Conservation (phyloP, 176 grass and related monocot species). For the Triticum urartu region DNA sequence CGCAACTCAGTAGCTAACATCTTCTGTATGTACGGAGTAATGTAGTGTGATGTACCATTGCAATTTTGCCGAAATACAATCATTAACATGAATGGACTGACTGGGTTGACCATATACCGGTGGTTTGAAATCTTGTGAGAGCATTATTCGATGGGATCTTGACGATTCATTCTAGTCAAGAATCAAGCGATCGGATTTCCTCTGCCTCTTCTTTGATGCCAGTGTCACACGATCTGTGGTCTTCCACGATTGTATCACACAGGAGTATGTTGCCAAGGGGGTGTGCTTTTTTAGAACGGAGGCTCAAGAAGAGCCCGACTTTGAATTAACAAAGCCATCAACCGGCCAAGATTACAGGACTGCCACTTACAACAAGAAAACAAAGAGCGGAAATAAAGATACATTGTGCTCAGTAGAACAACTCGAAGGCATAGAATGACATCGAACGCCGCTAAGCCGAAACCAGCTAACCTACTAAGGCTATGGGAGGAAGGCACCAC, state of each 20-base stretch:
- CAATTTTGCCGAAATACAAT: slow-evolving; percentile 15
- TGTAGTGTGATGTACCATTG: background rate
- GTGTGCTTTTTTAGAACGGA: background rate
- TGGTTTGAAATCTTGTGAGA: background rate
- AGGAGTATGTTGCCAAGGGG: background rate
- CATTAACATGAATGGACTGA: background rate
- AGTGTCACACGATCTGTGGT: background rate
- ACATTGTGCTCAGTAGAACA: no score
- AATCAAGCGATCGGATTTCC: background rate
- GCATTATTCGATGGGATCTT: background rate
- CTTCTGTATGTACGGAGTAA: slow-evolving; percentile 9
- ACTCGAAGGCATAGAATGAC: no score
- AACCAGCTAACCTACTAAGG: no score
- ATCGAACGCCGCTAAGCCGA: no score
- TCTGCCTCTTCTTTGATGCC: background rate
- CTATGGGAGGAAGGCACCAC: no score
- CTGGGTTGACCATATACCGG: background rate
- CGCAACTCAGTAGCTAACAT: slow-evolving; percentile 27
- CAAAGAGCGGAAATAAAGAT: no score
- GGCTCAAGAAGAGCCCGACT: no score
- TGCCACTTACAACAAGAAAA: no score
- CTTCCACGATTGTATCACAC: background rate
- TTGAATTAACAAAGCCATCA: no score
- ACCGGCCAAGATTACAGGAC: no score
- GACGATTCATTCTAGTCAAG: background rate